These are phyloP conservation scores for Phialophora verrucosa DNA, from an alignment of 2,329 filamentous ascomycete genomes.

Conservation along the genomic window DNA sequence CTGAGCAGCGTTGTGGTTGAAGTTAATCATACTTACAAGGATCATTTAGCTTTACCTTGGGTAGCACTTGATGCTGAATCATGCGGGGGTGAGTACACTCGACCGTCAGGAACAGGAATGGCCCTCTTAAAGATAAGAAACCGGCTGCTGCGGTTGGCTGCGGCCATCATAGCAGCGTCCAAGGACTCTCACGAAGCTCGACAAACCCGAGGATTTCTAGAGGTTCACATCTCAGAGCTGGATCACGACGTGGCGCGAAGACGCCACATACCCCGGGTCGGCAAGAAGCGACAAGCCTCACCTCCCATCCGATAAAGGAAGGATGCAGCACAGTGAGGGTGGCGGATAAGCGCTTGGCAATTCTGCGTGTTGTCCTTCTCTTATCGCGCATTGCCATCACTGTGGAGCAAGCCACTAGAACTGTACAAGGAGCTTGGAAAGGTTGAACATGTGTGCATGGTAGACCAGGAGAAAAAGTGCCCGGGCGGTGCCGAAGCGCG, in stretches of 20 bases:
- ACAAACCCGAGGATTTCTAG: neutral
- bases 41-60: conserved; percentile 9
- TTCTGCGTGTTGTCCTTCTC: neutral
- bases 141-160: neutral
- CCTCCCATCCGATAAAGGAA: neutral
- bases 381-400: neutral
- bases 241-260: neutral
- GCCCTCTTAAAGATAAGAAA: neutral
- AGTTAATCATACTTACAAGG: neutral
- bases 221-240: neutral
- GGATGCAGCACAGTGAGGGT: neutral
- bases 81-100: neutral
- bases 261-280: neutral
- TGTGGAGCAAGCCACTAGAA: neutral
- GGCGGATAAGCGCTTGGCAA: neutral
- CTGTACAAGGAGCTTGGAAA: neutral
- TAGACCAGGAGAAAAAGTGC: neutral
- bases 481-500: neutral
- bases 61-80: conserved; percentile 1
- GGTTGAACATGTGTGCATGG: neutral
- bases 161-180: neutral
- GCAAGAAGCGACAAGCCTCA: neutral
- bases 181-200: neutral
- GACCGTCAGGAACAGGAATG: neutral
- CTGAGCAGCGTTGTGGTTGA: neutral